Base-by-base conservation (phyloP, 495 filamentous ascomycete genomes). In the Penicilliopsis zonata region DNA sequence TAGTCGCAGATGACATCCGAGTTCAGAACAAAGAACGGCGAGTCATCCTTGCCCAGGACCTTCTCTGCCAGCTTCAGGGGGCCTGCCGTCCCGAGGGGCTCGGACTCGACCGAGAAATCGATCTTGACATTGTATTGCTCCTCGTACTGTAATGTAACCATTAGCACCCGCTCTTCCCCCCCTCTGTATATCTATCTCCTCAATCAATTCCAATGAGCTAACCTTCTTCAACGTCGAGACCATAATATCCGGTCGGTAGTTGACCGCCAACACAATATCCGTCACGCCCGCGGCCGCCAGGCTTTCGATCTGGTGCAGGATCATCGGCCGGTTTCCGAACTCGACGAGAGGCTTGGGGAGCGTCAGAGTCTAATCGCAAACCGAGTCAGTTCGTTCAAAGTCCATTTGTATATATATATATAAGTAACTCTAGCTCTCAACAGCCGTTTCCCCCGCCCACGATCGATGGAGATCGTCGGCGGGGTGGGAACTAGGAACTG, bases 221-320 rank as follows among this genome's bases (percentile, higher is more conserved):
- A 76, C 74, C 61, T 76, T 80, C 60, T 85, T 80, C 28, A 85
- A 53, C 3, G 76, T 73, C 10, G 69, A 52, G 23, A 78, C 74
- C 90, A 98, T 98, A 44, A 98, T 69, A 69, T 98, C 92, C 17
- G 90, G 90, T 41, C 90, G 79, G 67, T 98, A 98, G 68, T 98
- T 98, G 55, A 98, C 90, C 34, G 92, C 90, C 37, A 98, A 68
- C 23, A 98, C 92, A 49, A 98, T 94, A 64, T 96, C 86, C 40
- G 88, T 96, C 22, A 96, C 90, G 53, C 90, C 90, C 18, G 87
- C 90, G 41, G 82, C 83, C 43, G 92, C 90, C 46, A 98, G 67
- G 45, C 82, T 83, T 62, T 96, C 87, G 44, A 98, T 82, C 59
- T 98, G 90, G 67, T 98, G 90, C 40, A 90, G 69, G 62, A 98